Evolutionary conservation across 2,329 filamentous ascomycete genomes (phyloP).

Genomic region (Hypomyces perniciosus): DNA sequence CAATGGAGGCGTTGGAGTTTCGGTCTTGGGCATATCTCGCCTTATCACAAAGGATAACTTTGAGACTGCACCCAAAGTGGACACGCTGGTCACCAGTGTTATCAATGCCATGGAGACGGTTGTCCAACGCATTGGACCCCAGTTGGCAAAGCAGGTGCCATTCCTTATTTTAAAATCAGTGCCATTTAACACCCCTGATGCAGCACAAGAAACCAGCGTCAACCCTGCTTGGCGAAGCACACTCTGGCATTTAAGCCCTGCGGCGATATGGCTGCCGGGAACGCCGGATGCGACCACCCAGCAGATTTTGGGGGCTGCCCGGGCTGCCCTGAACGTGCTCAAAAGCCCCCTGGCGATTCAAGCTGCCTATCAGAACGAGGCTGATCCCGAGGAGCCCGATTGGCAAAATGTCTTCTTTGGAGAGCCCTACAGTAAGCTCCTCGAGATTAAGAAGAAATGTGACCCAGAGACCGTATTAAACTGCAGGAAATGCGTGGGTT

Average conservation of each 20-base stretch:
- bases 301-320: neutral
- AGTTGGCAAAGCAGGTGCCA: neutral
- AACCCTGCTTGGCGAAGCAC: constrained; percentile 5
- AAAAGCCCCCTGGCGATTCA: neutral
- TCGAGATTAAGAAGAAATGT: constrained; percentile 41
- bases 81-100: neutral
- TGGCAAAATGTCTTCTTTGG: constrained; percentile 44
- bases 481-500: constrained; percentile 4
- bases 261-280: constrained; percentile 1
- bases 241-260: neutral
- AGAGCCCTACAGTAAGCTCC: constrained; percentile 34
- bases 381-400: constrained; percentile 40
- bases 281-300: neutral
- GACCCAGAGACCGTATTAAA: constrained; percentile 30
- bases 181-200: constrained; percentile 2
- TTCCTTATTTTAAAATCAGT: neutral
- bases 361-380: constrained; percentile 44
- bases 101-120: neutral
- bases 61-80: neutral
- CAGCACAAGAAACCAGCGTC: constrained; percentile 1
- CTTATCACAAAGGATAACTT: constrained; percentile 7
- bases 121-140: neutral
- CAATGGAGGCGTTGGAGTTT: neutral
- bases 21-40: neutral
- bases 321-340: neutral